phyloP scores from a whole-genome alignment of 192 early-diverging fungal species.

The Backusella tuberculispora region DNA sequence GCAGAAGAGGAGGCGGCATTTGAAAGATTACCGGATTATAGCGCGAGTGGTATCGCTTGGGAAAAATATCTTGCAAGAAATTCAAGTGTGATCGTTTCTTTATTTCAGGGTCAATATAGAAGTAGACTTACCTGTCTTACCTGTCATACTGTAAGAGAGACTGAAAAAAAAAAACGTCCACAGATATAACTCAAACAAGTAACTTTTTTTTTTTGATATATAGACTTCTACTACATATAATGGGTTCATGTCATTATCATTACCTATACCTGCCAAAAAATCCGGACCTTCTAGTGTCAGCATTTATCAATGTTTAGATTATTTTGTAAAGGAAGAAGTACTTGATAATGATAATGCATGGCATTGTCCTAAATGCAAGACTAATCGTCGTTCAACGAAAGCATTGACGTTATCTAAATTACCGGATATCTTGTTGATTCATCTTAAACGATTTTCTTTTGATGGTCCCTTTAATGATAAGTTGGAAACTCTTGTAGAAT shows the following conservation, averaged over 20 bases:
- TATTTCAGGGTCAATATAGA: constrained; percentile 89
- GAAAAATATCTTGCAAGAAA: constrained; percentile 72
- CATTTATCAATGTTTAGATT: constrained; percentile 85
- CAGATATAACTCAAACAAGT: constrained; percentile 14
- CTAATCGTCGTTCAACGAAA: constrained; percentile 75
- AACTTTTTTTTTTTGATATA: not conserved
- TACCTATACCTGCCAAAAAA: constrained; percentile 78
- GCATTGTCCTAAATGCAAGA: constrained; percentile 86
- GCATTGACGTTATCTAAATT: constrained; percentile 75
- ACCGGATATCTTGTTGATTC: constrained; percentile 90
- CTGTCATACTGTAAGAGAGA: constrained; percentile 50
- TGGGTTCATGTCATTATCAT: constrained; percentile 87
- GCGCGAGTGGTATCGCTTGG: constrained; percentile 73
- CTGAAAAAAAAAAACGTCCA: not conserved
- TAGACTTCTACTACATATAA: constrained; percentile 82
- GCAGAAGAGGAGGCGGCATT: constrained; percentile 59
- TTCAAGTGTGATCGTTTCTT: constrained; percentile 80
- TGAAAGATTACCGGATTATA: constrained; percentile 67
- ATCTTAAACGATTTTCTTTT: constrained; percentile 93
- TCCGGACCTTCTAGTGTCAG: constrained; percentile 56
- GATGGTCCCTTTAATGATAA: constrained; percentile 94
- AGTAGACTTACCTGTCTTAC: constrained; percentile 69
- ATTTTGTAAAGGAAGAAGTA: constrained; percentile 83
- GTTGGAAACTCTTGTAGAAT: constrained; percentile 84
- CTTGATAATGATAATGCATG: constrained; percentile 92